A percentile compares a stretch with the other conserved stretches of the same genome.
phyloP scores from a whole-genome alignment of 345 rosid genomes.

The Orychophragmus violaceus region DNA sequence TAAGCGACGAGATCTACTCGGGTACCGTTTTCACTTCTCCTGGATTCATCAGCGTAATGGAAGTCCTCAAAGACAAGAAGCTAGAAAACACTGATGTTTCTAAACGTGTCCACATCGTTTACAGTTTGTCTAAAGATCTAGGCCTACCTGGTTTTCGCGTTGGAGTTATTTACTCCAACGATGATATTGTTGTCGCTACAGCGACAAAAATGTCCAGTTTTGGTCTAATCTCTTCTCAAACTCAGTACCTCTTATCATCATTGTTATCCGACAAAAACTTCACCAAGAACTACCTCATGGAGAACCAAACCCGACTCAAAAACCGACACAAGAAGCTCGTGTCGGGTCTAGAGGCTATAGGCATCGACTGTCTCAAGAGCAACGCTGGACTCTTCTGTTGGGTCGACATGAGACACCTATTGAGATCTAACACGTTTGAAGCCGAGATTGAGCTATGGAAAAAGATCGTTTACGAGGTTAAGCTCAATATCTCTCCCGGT shows the following conservation, averaged over 20 bases:
- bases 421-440: conserved; percentile 56
- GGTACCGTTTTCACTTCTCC: conserved; percentile 65
- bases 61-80: conserved; percentile 45
- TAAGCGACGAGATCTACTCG: conserved; percentile 74
- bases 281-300: conserved; percentile 46
- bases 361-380: conserved; percentile 58
- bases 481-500: conserved; percentile 61
- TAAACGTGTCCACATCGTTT: conserved; percentile 62
- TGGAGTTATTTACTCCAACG: conserved; percentile 76
- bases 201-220: conserved; percentile 90
- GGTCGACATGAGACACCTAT: conserved; percentile 70
- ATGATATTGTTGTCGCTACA: conserved; percentile 53
- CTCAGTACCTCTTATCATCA: conserved; percentile 60
- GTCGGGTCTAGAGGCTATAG: conserved; percentile 51
- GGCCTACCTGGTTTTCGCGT: conserved; percentile 92
- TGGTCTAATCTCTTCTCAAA: conserved; percentile 75
- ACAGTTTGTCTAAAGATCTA: conserved; percentile 74
- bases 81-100: conserved; percentile 38
- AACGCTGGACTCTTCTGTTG: conserved; percentile 73
- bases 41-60: conserved; percentile 56
- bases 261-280: conserved; percentile 64
- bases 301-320: conserved; percentile 51
- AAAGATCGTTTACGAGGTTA: conserved; percentile 59
- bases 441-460: conserved; percentile 82
- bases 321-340: conserved; percentile 44